Conservation (phyloP, 148 eudicot species). For the Hydrangea macrophylla region DNA sequence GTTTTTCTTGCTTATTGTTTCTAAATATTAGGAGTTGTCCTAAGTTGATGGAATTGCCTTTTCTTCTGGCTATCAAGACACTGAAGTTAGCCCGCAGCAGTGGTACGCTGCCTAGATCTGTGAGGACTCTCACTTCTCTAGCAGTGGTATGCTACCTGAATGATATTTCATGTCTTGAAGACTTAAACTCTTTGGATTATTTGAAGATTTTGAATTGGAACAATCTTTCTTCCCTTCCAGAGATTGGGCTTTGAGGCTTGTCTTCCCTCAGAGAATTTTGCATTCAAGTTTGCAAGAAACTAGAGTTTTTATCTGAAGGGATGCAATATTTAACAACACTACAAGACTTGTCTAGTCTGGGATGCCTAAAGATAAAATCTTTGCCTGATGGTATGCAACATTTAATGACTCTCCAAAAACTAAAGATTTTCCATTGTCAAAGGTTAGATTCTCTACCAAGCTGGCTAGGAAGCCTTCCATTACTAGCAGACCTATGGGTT, state of each 20-base stretch:
- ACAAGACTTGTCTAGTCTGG: slow-evolving; percentile 12
- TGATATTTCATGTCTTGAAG: too few species aligned
- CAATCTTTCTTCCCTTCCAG: slow-evolving; percentile 14
- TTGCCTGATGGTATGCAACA: slow-evolving; percentile 18
- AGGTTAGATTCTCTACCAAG: too few species aligned
- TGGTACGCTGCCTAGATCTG: slow-evolving; percentile 15
- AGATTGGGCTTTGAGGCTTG: slow-evolving; percentile 17
- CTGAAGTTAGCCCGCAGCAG: slow-evolving; percentile 9
- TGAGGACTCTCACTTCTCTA: too few species aligned
- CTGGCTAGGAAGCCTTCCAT: too few species aligned
- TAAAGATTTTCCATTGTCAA: slow-evolving; percentile 18
- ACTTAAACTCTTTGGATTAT: slow-evolving; percentile 18
- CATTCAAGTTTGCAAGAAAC: slow-evolving; percentile 13
- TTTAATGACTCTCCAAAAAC: slow-evolving; percentile 12
- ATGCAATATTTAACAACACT: slow-evolving; percentile 13
- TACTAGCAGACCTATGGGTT: too few species aligned
- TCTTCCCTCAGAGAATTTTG: slow-evolving; percentile 10
- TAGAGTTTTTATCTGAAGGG: slow-evolving; percentile 7
- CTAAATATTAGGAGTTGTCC: slow-evolving; percentile 18
- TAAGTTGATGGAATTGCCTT: slow-evolving; percentile 11
- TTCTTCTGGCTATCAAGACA: too few species aligned
- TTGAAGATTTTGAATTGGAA: slow-evolving; percentile 25
- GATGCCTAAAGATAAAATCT: slow-evolving; percentile 14
- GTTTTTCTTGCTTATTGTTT: slow-evolving; percentile 7
- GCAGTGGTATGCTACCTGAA: too few species aligned